Conservation (phyloP, 2,329 filamentous ascomycete genomes). For the Colletotrichum orchidophilum region DNA sequence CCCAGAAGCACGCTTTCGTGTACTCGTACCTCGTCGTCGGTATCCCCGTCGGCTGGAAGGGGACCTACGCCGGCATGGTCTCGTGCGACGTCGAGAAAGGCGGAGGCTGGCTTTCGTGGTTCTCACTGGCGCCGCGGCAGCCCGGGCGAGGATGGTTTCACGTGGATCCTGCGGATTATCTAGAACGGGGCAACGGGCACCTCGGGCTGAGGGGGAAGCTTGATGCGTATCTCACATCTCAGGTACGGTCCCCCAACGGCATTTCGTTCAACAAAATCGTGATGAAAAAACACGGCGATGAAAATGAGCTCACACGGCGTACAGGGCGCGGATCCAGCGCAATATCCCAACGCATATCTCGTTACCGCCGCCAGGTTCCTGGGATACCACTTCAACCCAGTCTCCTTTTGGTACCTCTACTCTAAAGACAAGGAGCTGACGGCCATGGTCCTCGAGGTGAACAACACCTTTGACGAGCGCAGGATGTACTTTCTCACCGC, state of each 20-base stretch:
- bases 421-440: slow-evolving; percentile 63
- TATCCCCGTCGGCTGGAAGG: slow-evolving; percentile 71
- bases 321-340: slow-evolving; percentile 65
- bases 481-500: slow-evolving; percentile 70
- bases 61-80: slow-evolving; percentile 63
- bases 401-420: slow-evolving; percentile 85
- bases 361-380: slow-evolving; percentile 76
- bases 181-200: slow-evolving; percentile 61
- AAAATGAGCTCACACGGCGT: slow-evolving; percentile 26
- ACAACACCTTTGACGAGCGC: slow-evolving; percentile 80
- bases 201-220: slow-evolving; percentile 72
- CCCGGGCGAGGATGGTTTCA: slow-evolving; percentile 61
- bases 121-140: slow-evolving; percentile 39
- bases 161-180: slow-evolving; percentile 68
- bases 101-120: slow-evolving; percentile 40
- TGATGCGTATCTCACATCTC: slow-evolving; percentile 63
- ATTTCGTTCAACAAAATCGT: not conserved
- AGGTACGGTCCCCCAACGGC: slow-evolving; percentile 52
- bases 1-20: slow-evolving; percentile 72
- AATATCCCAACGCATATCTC: slow-evolving; percentile 75
- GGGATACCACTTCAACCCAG: slow-evolving; percentile 78
- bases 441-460: slow-evolving; percentile 77
- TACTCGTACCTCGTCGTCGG: slow-evolving; percentile 78
- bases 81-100: slow-evolving; percentile 50
- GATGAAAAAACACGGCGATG: not conserved